Conservation (phyloP, 306 rosid species). For the Oxytropis ochrocephala region DNA sequence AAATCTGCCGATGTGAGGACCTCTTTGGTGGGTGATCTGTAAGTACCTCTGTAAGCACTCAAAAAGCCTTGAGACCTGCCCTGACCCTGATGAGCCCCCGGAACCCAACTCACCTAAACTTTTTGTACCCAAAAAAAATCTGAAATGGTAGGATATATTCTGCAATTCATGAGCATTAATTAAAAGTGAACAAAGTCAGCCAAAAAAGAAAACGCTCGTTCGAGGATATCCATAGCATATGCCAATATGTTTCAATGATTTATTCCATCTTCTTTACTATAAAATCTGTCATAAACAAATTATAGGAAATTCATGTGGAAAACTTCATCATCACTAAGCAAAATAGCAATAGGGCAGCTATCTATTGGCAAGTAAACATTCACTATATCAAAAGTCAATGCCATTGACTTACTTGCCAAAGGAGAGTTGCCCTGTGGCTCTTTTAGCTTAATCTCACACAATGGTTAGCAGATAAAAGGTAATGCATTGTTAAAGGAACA, state of each 20-base stretch:
- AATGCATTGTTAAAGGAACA: not conserved
- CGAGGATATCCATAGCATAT: conserved; percentile 25
- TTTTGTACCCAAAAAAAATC: too few relatives aligned
- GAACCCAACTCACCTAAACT: too few relatives aligned
- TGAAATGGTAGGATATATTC: too few relatives aligned
- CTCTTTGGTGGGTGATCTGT: too few relatives aligned
- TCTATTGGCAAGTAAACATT: conserved; percentile 34
- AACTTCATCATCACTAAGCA: conserved; percentile 1
- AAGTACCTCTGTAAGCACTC: too few relatives aligned
- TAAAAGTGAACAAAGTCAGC: not conserved
- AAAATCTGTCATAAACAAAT: not conserved
- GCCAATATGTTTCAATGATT: conserved; percentile 21
- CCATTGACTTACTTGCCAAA: conserved; percentile 33
- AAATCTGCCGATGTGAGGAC: too few relatives aligned
- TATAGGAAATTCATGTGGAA: not conserved
- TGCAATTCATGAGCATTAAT: not conserved
- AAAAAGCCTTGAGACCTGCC: too few relatives aligned
- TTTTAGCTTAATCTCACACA: conserved; percentile 31
- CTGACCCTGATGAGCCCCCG: too few relatives aligned
- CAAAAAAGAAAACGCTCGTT: too few relatives aligned
- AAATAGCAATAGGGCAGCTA: conserved; percentile 35
- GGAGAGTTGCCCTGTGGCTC: conserved; percentile 55
- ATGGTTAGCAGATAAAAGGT: not conserved
- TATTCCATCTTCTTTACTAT: conserved; percentile 20
- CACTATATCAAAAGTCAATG: not conserved